Evolutionary conservation across 371 early-diverging fungal species (phyloP), one percentile per base, ranked within the genome.

Genomic region (Amoeboradix gromovi): DNA sequence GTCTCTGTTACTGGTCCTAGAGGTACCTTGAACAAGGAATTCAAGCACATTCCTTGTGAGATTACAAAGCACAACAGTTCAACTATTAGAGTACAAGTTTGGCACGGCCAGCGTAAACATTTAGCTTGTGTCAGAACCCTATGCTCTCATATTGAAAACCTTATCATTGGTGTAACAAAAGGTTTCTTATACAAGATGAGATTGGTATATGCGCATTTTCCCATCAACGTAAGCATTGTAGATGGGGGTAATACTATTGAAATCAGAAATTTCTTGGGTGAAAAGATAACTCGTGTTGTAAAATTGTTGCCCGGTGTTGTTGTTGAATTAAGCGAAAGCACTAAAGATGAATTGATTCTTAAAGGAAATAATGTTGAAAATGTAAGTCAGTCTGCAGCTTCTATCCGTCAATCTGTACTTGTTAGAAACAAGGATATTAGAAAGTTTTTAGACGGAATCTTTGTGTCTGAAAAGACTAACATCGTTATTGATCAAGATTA

Each of bases 121-220:
- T 82, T 89, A 75, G 94, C 94, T 70, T 89, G 92, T 82, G 88
- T 98, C 79, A 95, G 94, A 76, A 98, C 98, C 69, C 87, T 94
- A 74, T 87, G 90, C 78, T 89, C 94, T 72, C 85, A 92, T 80
- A 88, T 98, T 77, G 83, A 86, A 80, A 99, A 98, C 87, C 85
- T 94, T 87, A 91, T 98, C 80, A 86, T 80, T 72, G 99, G 98
- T 81, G 98, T 95, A 74, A 96, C 95, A 78, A 90, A 90, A 82
- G 99, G 98, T 70, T 98, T 87, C 88, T 84, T 88, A 80, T 99
- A 98, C 89, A 94, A 92, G 85, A 87, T 98, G 90, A 95, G 97
- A 75, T 94, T 90, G 75, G 98, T 94, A 69, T 96, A 96, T 76
- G 96, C 97, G 72, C 99, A 99, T 83, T 99, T 99, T 83, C 98